Evolutionary conservation across 1,284 basidiomycete genomes (phyloP).

Genomic region (Ganoderma lucidum): DNA sequence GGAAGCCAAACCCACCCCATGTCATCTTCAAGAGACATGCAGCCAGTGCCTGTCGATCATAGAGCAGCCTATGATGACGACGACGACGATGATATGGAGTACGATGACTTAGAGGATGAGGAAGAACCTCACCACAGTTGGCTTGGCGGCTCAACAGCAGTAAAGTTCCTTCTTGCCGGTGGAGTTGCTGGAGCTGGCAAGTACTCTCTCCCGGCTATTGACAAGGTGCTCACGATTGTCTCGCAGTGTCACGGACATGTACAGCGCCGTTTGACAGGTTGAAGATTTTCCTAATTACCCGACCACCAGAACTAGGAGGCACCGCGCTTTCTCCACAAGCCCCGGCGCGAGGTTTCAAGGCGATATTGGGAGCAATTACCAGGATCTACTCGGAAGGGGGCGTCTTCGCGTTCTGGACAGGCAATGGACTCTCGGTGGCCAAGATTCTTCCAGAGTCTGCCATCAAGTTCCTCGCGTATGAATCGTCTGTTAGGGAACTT

Average conservation of each 20-base stretch:
- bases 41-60: slow-evolving; percentile 40
- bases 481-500: slow-evolving; percentile 77
- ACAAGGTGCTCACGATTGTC: neutral
- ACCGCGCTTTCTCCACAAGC: slow-evolving; percentile 54
- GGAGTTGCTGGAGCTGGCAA: slow-evolving; percentile 93
- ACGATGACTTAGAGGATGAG: slow-evolving; percentile 52
- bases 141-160: slow-evolving; percentile 77
- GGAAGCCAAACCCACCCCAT: slow-evolving; percentile 26
- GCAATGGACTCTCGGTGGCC: slow-evolving; percentile 81
- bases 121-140: slow-evolving; percentile 71
- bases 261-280: slow-evolving; percentile 98
- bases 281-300: slow-evolving; percentile 97
- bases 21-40: slow-evolving; percentile 34
- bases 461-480: slow-evolving; percentile 98
- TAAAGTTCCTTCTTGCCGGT: slow-evolving; percentile 93
- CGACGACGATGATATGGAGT: slow-evolving; percentile 48
- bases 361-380: slow-evolving; percentile 76
- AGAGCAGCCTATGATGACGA: slow-evolving; percentile 41
- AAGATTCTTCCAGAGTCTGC: slow-evolving; percentile 99
- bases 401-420: slow-evolving; percentile 92
- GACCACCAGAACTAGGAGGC: slow-evolving; percentile 72
- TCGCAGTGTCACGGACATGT: slow-evolving; percentile 88
- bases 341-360: slow-evolving; percentile 65
- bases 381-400: slow-evolving; percentile 91
- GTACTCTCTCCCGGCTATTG: slow-evolving; percentile 30